Evolutionary conservation across 1,284 basidiomycete species (phyloP).

Genomic region (Hortiboletus rubellus): DNA sequence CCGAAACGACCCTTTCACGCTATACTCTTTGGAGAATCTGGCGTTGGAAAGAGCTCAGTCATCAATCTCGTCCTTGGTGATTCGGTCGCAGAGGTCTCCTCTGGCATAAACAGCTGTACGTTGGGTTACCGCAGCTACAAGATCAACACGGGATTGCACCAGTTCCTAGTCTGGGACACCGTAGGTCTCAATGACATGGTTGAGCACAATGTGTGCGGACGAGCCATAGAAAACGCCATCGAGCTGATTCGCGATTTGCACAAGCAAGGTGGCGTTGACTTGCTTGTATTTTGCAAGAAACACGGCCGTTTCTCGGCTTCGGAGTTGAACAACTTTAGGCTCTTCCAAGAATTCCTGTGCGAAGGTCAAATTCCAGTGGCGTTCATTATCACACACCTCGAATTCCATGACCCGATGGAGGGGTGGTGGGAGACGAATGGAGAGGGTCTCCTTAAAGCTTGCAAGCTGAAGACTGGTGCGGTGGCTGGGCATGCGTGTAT

Average conservation of each 20-base stretch:
- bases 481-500: slow-evolving; percentile 32
- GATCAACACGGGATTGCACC: slow-evolving; percentile 19
- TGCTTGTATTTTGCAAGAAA: slow-evolving; percentile 41
- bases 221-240: slow-evolving; percentile 38
- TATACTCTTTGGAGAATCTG: slow-evolving; percentile 32
- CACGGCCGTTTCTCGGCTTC: slow-evolving; percentile 29
- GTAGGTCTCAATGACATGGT: slow-evolving; percentile 27
- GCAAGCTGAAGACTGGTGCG: slow-evolving; percentile 13
- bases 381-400: slow-evolving; percentile 41
- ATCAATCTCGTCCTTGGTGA: slow-evolving; percentile 28
- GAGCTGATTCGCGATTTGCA: slow-evolving; percentile 35
- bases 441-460: slow-evolving; percentile 10
- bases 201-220: slow-evolving; percentile 13
- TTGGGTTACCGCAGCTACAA: slow-evolving; percentile 21
- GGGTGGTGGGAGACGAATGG: slow-evolving; percentile 27
- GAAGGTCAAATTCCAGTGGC: slow-evolving; percentile 39
- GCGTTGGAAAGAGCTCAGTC: slow-evolving; percentile 32
- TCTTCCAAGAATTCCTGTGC: slow-evolving; percentile 40
- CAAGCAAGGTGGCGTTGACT: slow-evolving; percentile 33
- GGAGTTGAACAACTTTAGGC: slow-evolving; percentile 32
- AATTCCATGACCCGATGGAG: slow-evolving; percentile 31
- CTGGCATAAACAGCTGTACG: slow-evolving; percentile 22
- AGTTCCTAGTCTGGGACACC: slow-evolving; percentile 40
- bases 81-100: slow-evolving; percentile 17
- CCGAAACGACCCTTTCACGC: slow-evolving; percentile 17